These are phyloP conservation scores for Penicillium simplicissimum DNA, from an alignment of 495 filamentous ascomycete genomes.

Conservation along the genomic window DNA sequence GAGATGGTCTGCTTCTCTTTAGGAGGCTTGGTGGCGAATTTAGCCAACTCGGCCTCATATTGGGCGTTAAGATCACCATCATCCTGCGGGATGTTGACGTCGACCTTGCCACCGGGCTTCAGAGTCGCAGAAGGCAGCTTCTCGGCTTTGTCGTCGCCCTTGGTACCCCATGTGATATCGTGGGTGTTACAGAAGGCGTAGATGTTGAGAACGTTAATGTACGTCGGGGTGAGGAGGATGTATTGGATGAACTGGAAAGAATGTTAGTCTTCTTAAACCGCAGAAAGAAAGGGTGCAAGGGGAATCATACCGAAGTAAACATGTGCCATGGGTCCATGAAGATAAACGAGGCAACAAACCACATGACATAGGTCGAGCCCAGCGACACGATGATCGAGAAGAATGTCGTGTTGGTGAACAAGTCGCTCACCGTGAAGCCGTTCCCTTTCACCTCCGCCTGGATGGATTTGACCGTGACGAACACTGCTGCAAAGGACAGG, in stretches of 20 bases:
- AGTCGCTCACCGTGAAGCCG: slow-evolving; percentile 62
- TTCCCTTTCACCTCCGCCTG: slow-evolving; percentile 58
- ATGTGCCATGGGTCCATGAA: slow-evolving; percentile 99
- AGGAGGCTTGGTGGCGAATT: slow-evolving; percentile 70
- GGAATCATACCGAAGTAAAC: slow-evolving; percentile 69
- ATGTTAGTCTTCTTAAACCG: slow-evolving; percentile 10
- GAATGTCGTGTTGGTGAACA: slow-evolving; percentile 88
- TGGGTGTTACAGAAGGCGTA: slow-evolving; percentile 99
- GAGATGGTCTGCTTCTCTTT: slow-evolving; percentile 63
- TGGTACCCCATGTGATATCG: slow-evolving; percentile 97
- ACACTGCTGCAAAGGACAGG: slow-evolving; percentile 90
- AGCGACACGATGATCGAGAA: slow-evolving; percentile 92
- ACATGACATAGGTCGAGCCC: slow-evolving; percentile 89
- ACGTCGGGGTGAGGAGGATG: slow-evolving; percentile 89
- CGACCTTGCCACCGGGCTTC: slow-evolving; percentile 89
- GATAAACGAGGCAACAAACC: slow-evolving; percentile 85
- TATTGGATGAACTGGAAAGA: slow-evolving; percentile 76
- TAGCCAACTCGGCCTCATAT: slow-evolving; percentile 81
- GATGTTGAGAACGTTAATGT: slow-evolving; percentile 95
- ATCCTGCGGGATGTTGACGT: slow-evolving; percentile 89
- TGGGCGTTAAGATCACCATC: slow-evolving; percentile 85
- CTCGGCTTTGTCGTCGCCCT: slow-evolving; percentile 87
- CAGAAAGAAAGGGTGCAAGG: background rate
- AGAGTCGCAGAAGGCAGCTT: slow-evolving; percentile 78
- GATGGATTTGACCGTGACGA: slow-evolving; percentile 88